These are phyloP conservation scores for Candida ortonii DNA, from an alignment of 805 yeast species.

Conservation along the genomic window DNA sequence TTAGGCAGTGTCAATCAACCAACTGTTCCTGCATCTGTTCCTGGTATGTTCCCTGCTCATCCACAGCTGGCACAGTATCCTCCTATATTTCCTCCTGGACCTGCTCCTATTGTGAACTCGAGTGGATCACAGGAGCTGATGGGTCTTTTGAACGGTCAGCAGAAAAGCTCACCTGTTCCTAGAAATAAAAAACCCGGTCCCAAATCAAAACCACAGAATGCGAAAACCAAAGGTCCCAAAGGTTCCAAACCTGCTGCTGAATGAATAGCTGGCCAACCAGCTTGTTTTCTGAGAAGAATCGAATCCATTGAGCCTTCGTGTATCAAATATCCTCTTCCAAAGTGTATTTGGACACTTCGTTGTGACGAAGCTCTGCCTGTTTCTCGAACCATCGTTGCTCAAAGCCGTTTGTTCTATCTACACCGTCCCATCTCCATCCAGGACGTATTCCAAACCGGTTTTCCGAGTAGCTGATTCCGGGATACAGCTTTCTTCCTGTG, in stretches of 20 bases:
- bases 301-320: no score
- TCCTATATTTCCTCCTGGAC: slow-evolving; percentile 7
- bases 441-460: slow-evolving; percentile 78
- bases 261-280: no score
- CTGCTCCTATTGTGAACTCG: slow-evolving; percentile 7
- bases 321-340: slow-evolving; percentile 36
- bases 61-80: slow-evolving; percentile 9
- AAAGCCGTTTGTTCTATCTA: slow-evolving; percentile 85
- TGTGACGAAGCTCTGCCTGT: slow-evolving; percentile 36
- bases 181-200: neutral
- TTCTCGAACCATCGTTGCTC: slow-evolving; percentile 59
- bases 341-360: slow-evolving; percentile 32
- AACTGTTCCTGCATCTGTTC: slow-evolving; percentile 3
- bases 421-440: slow-evolving; percentile 89
- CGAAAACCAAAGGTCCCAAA: neutral
- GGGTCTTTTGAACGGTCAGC: slow-evolving; percentile 14
- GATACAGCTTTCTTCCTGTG: slow-evolving; percentile 55
- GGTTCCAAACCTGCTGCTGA: no score
- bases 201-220: neutral
- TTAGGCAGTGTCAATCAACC: slow-evolving; percentile 24
- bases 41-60: slow-evolving; percentile 5
- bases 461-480: slow-evolving; percentile 48
- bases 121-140: slow-evolving; percentile 18
- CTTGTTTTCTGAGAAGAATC: no score
- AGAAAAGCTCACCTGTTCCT: neutral